A percentile compares a stretch with the other conserved stretches of the same genome.
Evolutionary conservation across 768 basidiomycete species (phyloP).

Genomic region (Amanita inopinata): DNA sequence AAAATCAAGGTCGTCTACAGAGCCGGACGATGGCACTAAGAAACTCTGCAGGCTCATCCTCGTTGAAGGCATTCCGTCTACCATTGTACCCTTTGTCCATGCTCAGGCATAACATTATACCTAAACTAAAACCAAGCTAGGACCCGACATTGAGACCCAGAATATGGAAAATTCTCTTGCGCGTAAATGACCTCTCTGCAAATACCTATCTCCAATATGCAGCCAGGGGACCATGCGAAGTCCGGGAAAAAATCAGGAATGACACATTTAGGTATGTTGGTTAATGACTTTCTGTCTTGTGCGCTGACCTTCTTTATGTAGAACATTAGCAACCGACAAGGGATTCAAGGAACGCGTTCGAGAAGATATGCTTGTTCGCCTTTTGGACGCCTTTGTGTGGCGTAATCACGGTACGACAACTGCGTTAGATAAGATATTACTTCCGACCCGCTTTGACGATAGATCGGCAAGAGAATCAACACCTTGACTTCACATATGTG

Average conservation of each 20-base stretch:
- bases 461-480: conserved; percentile 75
- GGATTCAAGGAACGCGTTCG: conserved; percentile 97
- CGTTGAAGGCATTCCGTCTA: conserved; percentile 82
- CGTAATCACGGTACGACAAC: conserved; percentile 61
- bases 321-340: conserved; percentile 91
- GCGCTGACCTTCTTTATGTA: conserved; percentile 16
- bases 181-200: conserved; percentile 70
- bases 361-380: conserved; percentile 92
- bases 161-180: conserved; percentile 91
- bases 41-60: conserved; percentile 81
- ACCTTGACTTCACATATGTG: conserved; percentile 88
- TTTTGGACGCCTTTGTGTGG: conserved; percentile 99
- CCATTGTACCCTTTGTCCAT: conserved; percentile 39
- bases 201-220: conserved; percentile 73
- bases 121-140: conserved; percentile 25
- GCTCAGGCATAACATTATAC: background rate
- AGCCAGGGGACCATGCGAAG: conserved; percentile 75
- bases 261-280: conserved; percentile 80
- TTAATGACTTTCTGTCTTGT: background rate
- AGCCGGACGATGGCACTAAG: conserved; percentile 72
- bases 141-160: conserved; percentile 79
- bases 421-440: background rate
- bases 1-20: conserved; percentile 50
- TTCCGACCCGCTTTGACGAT: background rate
- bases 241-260: conserved; percentile 88